These are phyloP conservation scores for Solanum chilense DNA, from an alignment of 257 asterid genomes.

Conservation along the genomic window DNA sequence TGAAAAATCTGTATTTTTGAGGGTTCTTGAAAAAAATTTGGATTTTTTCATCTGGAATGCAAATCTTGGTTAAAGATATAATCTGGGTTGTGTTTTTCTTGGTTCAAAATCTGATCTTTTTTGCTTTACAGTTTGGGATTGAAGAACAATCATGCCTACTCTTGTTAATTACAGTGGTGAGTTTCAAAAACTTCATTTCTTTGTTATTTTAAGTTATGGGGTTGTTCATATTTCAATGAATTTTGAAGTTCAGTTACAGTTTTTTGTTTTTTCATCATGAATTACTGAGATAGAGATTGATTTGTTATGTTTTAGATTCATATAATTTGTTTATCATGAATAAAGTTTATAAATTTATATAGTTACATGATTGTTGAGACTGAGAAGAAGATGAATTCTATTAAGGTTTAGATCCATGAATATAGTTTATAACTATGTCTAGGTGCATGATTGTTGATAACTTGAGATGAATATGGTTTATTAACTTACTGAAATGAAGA, in stretches of 20 bases:
- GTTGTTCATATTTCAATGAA: neutral
- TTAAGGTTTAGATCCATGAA: neutral
- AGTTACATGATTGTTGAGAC: neutral
- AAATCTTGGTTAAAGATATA: constrained; percentile 31
- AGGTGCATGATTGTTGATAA: neutral
- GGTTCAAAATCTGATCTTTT: constrained; percentile 30
- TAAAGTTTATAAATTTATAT: neutral
- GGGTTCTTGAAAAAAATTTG: constrained; percentile 22
- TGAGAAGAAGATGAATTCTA: neutral
- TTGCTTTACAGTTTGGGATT: constrained; percentile 31
- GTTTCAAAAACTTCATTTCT: constrained; percentile 6
- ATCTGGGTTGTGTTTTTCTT: constrained; percentile 44
- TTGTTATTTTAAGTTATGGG: neutral
- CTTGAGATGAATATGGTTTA: neutral
- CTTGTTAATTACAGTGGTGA: constrained; percentile 88
- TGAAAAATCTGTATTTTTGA: constrained; percentile 4
- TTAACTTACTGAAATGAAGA: neutral
- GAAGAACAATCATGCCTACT: constrained; percentile 61
- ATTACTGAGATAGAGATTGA: neutral
- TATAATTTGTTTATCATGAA: neutral
- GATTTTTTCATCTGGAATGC: constrained; percentile 36
- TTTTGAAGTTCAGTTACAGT: neutral
- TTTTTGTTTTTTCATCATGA: neutral
- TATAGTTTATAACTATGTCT: neutral
- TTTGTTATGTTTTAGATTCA: neutral